Percentiles rank a stretch among this genome's conserved stretches.
Evolutionary conservation across 2,329 filamentous ascomycete species (phyloP).

Genomic region (Cladosporium colombiae): DNA sequence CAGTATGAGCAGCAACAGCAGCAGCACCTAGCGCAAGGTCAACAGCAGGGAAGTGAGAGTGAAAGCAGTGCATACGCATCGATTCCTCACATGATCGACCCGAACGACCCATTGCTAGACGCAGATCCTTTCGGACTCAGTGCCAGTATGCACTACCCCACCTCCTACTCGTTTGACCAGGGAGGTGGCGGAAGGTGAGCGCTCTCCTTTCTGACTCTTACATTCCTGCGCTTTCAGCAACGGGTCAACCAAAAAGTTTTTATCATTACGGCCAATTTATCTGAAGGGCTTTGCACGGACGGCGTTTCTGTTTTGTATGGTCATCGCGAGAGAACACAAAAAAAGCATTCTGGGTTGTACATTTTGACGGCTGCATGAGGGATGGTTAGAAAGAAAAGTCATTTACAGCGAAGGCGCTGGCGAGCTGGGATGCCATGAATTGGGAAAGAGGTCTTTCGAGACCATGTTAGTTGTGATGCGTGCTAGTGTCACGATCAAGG

Average conservation of each 20-base stretch:
- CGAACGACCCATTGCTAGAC: constrained; percentile 84
- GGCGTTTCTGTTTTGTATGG: constrained; percentile 7
- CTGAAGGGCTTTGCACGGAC: neutral
- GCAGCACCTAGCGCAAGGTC: constrained; percentile 6
- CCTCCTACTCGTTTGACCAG: constrained; percentile 60
- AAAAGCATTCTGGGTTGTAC: constrained; percentile 17
- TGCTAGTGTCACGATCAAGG: neutral
- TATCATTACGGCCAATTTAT: neutral
- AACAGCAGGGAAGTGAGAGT: constrained; percentile 11
- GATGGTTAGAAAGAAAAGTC: constrained; percentile 5
- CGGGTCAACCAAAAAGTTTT: constrained; percentile 10
- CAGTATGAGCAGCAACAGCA: constrained; percentile 21
- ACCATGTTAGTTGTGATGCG: neutral
- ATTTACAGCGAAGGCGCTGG: constrained; percentile 17
- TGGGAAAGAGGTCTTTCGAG: neutral
- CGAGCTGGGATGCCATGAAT: neutral
- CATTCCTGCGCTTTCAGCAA: neutral
- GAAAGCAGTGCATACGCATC: constrained; percentile 24
- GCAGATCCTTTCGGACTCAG: constrained; percentile 92
- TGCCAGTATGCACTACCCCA: constrained; percentile 93
- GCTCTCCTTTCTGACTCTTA: neutral
- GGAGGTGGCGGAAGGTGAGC: constrained; percentile 11
- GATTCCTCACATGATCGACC: constrained; percentile 56
- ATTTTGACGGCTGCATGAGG: constrained; percentile 12
- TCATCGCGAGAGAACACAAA: neutral